Evolutionary conservation across 306 rosid genomes (phyloP).

Genomic region (Ormosia semicastrata): DNA sequence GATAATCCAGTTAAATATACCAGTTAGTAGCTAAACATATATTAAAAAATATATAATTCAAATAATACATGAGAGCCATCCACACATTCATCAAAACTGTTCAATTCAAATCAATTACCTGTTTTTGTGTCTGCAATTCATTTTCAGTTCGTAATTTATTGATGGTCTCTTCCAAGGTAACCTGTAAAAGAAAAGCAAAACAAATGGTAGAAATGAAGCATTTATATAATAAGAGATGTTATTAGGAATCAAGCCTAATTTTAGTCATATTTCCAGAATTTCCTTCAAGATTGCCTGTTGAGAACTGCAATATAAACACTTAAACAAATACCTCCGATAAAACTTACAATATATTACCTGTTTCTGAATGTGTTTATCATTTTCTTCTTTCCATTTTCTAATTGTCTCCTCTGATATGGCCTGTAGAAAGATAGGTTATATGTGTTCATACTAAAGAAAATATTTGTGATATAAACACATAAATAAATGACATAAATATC

Average conservation of each 20-base stretch:
- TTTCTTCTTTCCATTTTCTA: conserved; percentile 40
- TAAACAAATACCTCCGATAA: conserved; percentile 1
- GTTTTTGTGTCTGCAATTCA: conserved; percentile 39
- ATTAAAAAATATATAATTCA: conserved; percentile 9
- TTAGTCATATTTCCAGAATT: background rate
- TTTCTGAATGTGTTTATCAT: conserved; percentile 37
- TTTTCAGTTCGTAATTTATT: conserved; percentile 49
- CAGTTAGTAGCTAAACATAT: conserved; percentile 11
- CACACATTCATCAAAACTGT: conserved; percentile 9
- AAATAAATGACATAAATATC: background rate
- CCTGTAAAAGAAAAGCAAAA: conserved; percentile 47
- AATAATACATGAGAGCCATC: conserved; percentile 14
- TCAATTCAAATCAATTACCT: conserved; percentile 39
- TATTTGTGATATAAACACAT: background rate
- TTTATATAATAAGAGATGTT: background rate
- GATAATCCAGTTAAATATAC: conserved; percentile 21
- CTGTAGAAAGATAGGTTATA: conserved; percentile 18
- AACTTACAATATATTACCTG: conserved; percentile 40
- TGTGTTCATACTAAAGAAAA: conserved; percentile 4
- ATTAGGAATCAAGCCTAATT: conserved; percentile 1
- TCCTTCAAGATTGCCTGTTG: conserved; percentile 22
- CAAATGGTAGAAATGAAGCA: conserved; percentile 11
- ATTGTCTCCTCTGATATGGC: conserved; percentile 37
- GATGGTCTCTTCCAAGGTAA: conserved; percentile 48
- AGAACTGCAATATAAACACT: conserved; percentile 11